Base-by-base conservation (phyloP, 352 stramenopile genomes). In the Globisporangium middletonii region DNA sequence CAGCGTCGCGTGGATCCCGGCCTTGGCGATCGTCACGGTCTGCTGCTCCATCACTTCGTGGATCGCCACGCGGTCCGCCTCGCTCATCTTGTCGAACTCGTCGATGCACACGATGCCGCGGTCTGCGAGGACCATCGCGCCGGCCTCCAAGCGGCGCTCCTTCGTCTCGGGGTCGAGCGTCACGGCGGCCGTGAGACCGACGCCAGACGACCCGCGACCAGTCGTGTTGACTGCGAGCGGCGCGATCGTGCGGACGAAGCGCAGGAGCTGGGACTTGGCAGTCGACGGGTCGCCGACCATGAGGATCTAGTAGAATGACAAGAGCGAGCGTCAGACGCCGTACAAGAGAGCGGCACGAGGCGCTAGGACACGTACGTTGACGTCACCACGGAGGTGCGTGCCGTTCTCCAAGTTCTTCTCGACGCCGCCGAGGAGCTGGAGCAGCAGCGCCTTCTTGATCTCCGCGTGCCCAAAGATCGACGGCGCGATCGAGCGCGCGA, bases 11-110 rank as follows among this genome's bases (percentile, higher is more conserved):
- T 99, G 97, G 65, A 99, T 99, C 18, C 98, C 97, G 99, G 97
- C 96, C 69, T 99, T 99, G 13, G 97, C 97, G 53, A 99, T 97
- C 43, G 88, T 98, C 4, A 99, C 91, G 15, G 96, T 99, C 69
- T 99, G 95, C 68, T 99, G 96, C 77, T 99, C 97, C 94, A 99
- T 99, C n/a, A 96, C 97, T 82, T 99, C 97, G 77, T 99, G 97
- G 9, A 99, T 99, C 4, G 98, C 97, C 19, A 99, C 98, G 44
- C 97, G 92, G 90, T 99, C 97, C 15, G 86, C 89, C 71, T 99
- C 84, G 67, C 83, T 97, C 95, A 99, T 99, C 71, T 99, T 98
- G 65, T 99, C 96, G 53, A 99, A 99, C 69, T 99, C 98, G 75
- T 99, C 98, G 38, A 99, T 99, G 70, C 97, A 99, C 19, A 99